Evolutionary conservation across 306 rosid species (phyloP).

Genomic region (Fragaria vesca): DNA sequence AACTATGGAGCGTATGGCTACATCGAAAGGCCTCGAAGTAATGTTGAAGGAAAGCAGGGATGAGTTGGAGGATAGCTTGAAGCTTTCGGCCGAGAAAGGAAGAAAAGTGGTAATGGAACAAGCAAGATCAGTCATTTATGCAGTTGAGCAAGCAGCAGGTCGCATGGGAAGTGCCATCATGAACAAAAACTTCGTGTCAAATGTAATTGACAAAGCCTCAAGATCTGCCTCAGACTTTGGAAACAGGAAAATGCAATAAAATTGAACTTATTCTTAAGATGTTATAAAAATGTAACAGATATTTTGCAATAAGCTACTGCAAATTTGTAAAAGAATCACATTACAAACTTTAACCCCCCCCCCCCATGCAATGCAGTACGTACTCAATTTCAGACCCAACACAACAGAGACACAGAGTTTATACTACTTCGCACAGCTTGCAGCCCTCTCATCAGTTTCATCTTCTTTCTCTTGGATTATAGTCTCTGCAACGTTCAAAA

Average conservation of each 20-base stretch:
- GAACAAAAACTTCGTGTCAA: slow-evolving; percentile 2
- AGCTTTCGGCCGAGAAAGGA: not conserved
- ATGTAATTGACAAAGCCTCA: slow-evolving; percentile 9
- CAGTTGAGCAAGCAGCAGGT: slow-evolving; percentile 13
- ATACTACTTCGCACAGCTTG: too few species aligned
- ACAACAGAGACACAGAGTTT: too few species aligned
- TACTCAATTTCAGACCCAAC: not conserved
- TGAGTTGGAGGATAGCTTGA: not conserved
- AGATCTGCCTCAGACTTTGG: slow-evolving; percentile 1
- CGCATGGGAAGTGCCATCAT: slow-evolving; percentile 8
- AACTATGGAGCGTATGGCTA: not conserved
- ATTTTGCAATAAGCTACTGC: not conserved
- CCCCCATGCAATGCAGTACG: not conserved
- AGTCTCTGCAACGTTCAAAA: too few species aligned
- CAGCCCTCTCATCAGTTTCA: too few species aligned
- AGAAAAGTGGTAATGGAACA: not conserved
- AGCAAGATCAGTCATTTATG: slow-evolving; percentile 10
- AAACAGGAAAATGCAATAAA: not conserved
- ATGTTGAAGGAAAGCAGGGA: not conserved
- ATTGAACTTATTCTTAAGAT: not conserved
- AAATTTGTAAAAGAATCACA: not conserved
- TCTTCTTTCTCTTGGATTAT: too few species aligned
- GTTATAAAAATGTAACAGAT: not conserved
- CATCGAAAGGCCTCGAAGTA: not conserved
- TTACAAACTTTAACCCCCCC: not conserved